Evolutionary conservation across 768 basidiomycete genomes (phyloP), one percentile per base, ranked within the genome.

Genomic region (Termitomyces sp.): DNA sequence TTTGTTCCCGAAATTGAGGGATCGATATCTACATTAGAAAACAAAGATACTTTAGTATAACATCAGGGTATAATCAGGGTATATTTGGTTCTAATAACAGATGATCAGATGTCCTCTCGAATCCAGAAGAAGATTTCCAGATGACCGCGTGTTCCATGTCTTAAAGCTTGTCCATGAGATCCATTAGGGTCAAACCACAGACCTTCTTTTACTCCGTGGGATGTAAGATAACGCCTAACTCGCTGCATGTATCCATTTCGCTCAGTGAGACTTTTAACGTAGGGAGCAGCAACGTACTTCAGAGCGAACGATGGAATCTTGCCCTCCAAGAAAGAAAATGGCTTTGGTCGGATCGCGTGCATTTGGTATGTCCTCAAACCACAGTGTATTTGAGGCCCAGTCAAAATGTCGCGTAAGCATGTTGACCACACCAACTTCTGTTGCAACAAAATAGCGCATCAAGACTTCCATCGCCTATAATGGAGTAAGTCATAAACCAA

Each of bases 321-420:
- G 79, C 2, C 88, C 91, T n/a, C 92, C 91, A 18, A 97, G 76
- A 60, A 95, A 76, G 68, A 92, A 90, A 50, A 86, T 70, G 0
- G 87, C 82, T 65, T 82, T 86, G 34, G 74, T 62, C 1, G 85
- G 79, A 68, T 94, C 85, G 16, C 77, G 73, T 16, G 87, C 88
- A 65, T 92, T 79, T 1, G 92, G 90, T 46, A 96, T 93, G 64
- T 95, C 90, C 70, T 94, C 91, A 59, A 84, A 90, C 85, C 90
- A 98, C 12, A 98, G 76, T 10, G 90, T 86, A 67, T 97, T 97
- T 12, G 89, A 82, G 39, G 83, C 78, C 93, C 92, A 94, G 65
- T 89, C 87, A 63, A 92, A 92, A 67, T 91, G 84, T 27, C 90
- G 79, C 63, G 87, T 88, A 46, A 97, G 78, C 56, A 91, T 82